Evolutionary conservation across 2,329 filamentous ascomycete species (phyloP).

Genomic region (Penicillium frequentans): DNA sequence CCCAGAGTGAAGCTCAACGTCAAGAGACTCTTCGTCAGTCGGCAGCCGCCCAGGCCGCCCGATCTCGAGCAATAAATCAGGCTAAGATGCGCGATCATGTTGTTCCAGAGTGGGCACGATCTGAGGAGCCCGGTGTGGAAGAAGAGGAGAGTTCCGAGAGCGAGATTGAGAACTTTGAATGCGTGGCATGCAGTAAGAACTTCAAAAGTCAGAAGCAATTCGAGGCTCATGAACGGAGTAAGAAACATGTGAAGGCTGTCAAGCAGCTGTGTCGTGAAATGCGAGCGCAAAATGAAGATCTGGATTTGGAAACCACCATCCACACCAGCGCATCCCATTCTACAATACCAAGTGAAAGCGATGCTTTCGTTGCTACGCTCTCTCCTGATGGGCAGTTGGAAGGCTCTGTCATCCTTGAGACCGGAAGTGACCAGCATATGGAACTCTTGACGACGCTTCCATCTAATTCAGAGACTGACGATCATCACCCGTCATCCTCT

Average conservation of each 20-base stretch:
- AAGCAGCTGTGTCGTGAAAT: constrained; percentile 79
- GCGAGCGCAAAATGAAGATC: constrained; percentile 70
- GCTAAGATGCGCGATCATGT: constrained; percentile 66
- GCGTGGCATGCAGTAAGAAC: constrained; percentile 62
- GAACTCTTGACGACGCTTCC: background rate
- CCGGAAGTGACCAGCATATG: background rate
- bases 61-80: constrained; percentile 77
- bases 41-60: constrained; percentile 78
- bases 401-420: background rate
- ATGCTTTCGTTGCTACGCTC: background rate
- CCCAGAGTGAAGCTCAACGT: constrained; percentile 75
- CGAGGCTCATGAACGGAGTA: constrained; percentile 90
- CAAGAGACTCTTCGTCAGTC: constrained; percentile 76
- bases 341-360: background rate
- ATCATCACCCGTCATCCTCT: background rate
- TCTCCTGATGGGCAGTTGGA: background rate
- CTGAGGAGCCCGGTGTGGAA: constrained; percentile 51
- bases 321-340: background rate
- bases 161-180: constrained; percentile 60
- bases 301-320: constrained; percentile 18
- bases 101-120: constrained; percentile 73
- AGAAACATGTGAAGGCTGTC: constrained; percentile 88
- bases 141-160: constrained; percentile 47
- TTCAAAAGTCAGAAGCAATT: constrained; percentile 93
- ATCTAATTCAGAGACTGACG: background rate